Base-by-base conservation (phyloP, 306 rosid species). In the Vicia villosa region DNA sequence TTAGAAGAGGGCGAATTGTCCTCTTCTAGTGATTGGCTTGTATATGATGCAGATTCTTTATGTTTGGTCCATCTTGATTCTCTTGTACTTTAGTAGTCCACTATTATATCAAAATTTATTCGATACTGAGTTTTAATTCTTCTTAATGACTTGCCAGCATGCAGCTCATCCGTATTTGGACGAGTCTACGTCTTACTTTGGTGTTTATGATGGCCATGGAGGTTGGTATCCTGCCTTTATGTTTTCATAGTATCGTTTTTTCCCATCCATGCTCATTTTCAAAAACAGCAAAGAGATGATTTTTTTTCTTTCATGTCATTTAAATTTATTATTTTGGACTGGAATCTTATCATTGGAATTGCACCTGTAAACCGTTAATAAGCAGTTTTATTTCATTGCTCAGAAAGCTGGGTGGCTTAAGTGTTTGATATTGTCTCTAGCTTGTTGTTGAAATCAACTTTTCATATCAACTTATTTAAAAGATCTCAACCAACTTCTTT, bases 191-290 rank as follows among this genome's bases (percentile, higher is more conserved):
- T 91, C 97, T 37, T 91, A 87, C 85, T 91, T 94, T 79, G 99
- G 88, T 52, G 99, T 94, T 80, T 94, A 84, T 74, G 99, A 94
- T 73, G 99, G 99, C 26, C 99, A 94, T 86, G 99, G 99, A 87
- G 99, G 97, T 91, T 34, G 30, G 88, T 54, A 40, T 73, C 36
- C 52, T 16, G 14, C 42, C 57, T 72, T 19, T 22, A n/a, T 42
- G 7, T 38, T 69, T 72, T 41, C 50, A 36, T 45, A 43, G 15
- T 58, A 30, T 34, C 22, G 55, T 56, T 10, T 57, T 36, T 34
- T 36, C 26, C 46, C 40, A 61, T 41, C 60, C 74, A 49, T 72
- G 9, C 26, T 38, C 64, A 46, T 72, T 78, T 56, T 10, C 20
- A 14, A 37, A 65, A 24, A 13, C 38, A 37, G 37, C 26, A n/a